Percentiles rank a stretch among this genome's conserved stretches.
phyloP scores from a whole-genome alignment of 495 filamentous ascomycete species.

The Parachaetomium inaequale region DNA sequence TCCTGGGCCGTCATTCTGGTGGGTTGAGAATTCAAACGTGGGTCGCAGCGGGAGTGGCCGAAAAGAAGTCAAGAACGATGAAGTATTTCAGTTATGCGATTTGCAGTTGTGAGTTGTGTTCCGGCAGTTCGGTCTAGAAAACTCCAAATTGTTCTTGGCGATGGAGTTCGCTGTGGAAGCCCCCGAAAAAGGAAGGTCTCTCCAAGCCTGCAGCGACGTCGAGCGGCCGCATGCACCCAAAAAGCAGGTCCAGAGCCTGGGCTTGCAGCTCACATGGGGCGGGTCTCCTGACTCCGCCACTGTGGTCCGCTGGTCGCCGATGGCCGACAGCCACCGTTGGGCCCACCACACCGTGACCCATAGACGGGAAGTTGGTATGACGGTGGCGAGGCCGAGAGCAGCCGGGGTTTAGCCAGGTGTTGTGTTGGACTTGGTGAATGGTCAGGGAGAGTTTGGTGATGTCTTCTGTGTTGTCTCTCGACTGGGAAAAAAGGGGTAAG shows the following conservation, averaged over 20 bases:
- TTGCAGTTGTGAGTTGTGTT: not conserved
- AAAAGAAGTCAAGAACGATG: not conserved
- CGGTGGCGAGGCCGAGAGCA: not conserved
- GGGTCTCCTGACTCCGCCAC: constrained; percentile 5
- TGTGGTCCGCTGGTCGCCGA: constrained; percentile 16
- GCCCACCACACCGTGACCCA: not conserved
- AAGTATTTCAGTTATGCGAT: not conserved
- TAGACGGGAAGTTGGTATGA: too few species aligned
- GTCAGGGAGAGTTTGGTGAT: too few species aligned
- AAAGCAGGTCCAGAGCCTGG: constrained; percentile 9
- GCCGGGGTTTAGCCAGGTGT: not conserved
- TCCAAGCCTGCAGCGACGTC: not conserved
- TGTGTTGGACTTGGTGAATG: too few species aligned
- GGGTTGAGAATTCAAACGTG: not conserved
- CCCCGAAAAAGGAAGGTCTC: constrained; percentile 23
- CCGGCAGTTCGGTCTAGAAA: not conserved
- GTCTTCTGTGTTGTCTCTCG: not conserved
- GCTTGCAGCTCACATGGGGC: constrained; percentile 3
- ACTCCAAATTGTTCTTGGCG: constrained; percentile 4
- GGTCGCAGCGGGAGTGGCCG: not conserved
- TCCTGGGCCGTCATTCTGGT: constrained; percentile 16
- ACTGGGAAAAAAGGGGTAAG: not conserved
- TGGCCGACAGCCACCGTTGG: constrained; percentile 4
- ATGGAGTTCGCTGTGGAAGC: constrained; percentile 8
- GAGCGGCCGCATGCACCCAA: constrained; percentile 9